These are phyloP conservation scores for Fusarium oligoseptatum DNA, from an alignment of 2,329 filamentous ascomycete species.

Conservation along the genomic window DNA sequence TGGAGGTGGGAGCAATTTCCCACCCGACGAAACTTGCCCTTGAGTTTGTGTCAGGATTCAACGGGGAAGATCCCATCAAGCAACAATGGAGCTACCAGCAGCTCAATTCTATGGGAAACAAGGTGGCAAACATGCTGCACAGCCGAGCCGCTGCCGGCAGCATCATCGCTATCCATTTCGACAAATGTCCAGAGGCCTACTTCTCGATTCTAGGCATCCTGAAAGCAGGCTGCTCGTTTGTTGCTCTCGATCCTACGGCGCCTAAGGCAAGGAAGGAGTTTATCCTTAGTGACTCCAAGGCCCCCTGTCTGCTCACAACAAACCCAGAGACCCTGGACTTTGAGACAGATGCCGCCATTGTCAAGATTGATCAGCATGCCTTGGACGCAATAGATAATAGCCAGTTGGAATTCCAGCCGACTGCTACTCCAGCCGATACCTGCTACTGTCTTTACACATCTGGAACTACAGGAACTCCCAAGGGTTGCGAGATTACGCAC, in stretches of 20 bases:
- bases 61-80: slow-evolving; percentile 59
- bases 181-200: slow-evolving; percentile 87
- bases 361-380: slow-evolving; percentile 50
- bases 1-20: slow-evolving; percentile 71
- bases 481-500: slow-evolving; percentile 90
- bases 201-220: slow-evolving; percentile 85
- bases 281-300: slow-evolving; percentile 80
- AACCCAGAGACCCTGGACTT: slow-evolving; percentile 49
- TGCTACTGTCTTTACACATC: slow-evolving; percentile 92
- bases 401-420: slow-evolving; percentile 29
- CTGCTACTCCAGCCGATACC: slow-evolving; percentile 63
- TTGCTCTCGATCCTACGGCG: slow-evolving; percentile 82
- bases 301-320: slow-evolving; percentile 73
- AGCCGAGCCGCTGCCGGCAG: slow-evolving; percentile 64
- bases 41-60: slow-evolving; percentile 77
- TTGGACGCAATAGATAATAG: slow-evolving; percentile 43
- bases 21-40: slow-evolving; percentile 76
- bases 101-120: slow-evolving; percentile 78
- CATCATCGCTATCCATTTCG: slow-evolving; percentile 83
- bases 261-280: slow-evolving; percentile 81
- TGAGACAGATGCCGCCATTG: slow-evolving; percentile 48
- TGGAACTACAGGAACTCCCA: slow-evolving; percentile 87
- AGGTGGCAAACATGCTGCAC: slow-evolving; percentile 75
- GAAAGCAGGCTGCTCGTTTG: slow-evolving; percentile 84
- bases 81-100: slow-evolving; percentile 80